Base-by-base conservation (phyloP, 306 rosid genomes). In the Dalbergia cultrata region DNA sequence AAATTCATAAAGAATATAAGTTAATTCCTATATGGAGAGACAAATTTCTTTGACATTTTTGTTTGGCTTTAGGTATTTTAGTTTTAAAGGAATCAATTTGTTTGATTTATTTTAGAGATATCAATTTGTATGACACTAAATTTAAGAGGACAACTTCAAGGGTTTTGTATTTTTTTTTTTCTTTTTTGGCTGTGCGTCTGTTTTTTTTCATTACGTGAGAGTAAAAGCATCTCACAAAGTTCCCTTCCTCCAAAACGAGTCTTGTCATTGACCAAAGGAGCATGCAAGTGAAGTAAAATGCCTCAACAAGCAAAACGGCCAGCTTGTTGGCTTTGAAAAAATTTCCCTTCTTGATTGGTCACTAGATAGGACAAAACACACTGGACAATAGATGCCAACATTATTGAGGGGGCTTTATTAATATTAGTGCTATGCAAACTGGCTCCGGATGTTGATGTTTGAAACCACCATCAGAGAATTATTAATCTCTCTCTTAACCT, bases 391-490 rank as follows among this genome's bases (percentile, higher is more conserved):
- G 50, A 61, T 54, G 80, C 47, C 80, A 50, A 67, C 80, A 81
- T 81, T 85, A 85, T 77, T 85, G 82, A 76, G 19, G 74, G 54
- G n/a, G 52, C 79, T 77, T 77, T 77, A 76, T 64, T 77, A 56
- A 57, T 57, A 72, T 77, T 67, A 56, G 72, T 77, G 82, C 80
- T 41, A 39, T 77, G 79, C 80, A 50, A 72, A 77, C 76, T 85
- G 83, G 85, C 80, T 81, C 83, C 78, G 72, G 82, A 67, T 71
- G 81, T 80, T 76, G 85, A 82, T 76, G 85, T 81, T 82, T 69
- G 61, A 52, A 67, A 66, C 54, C 62, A 60, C 63, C 53, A 41
- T 9, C 45, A 37, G 6, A 53, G 8, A 67, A 67, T 68, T 67
- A 47, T 68, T 75, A 35, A 57, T 74, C 70, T 80, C 52, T 54